A percentile compares a stretch with the other conserved stretches of the same genome.
Evolutionary conservation across 805 yeast species (phyloP).

Genomic region (Kuraishia floccosa): DNA sequence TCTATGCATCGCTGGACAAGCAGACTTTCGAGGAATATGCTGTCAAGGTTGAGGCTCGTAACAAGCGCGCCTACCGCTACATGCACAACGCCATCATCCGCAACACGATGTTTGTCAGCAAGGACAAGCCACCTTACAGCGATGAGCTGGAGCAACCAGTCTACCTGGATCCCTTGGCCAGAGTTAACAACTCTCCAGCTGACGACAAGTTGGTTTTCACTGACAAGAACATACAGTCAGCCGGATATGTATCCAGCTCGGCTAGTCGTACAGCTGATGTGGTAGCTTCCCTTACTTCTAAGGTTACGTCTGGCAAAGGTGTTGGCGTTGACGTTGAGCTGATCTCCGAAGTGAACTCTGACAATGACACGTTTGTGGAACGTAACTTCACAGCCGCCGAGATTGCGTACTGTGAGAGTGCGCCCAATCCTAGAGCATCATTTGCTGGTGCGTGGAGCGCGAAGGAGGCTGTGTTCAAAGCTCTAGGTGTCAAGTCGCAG

Average conservation of each 20-base stretch:
- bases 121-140: constrained; percentile 86
- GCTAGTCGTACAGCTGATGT: constrained; percentile 56
- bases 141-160: constrained; percentile 84
- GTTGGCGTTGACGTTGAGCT: constrained; percentile 98
- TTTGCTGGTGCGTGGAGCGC: constrained; percentile 99
- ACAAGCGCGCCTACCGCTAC: constrained; percentile 85
- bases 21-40: constrained; percentile 62
- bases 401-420: constrained; percentile 60
- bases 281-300: constrained; percentile 41
- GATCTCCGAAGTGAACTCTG: constrained; percentile 66
- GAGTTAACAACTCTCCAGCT: constrained; percentile 33
- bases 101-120: constrained; percentile 85
- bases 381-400: constrained; percentile 85
- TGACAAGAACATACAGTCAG: constrained; percentile 37
- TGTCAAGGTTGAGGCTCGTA: constrained; percentile 63
- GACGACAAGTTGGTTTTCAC: constrained; percentile 32
- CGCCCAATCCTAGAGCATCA: constrained; percentile 78
- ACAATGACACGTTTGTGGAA: constrained; percentile 84
- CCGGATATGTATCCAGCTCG: constrained; percentile 29
- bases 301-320: constrained; percentile 37
- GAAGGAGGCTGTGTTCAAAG: constrained; percentile 97
- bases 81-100: constrained; percentile 90
- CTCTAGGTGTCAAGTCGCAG: constrained; percentile 74
- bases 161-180: constrained; percentile 92
- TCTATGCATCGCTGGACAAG: constrained; percentile 72